phyloP scores from a whole-genome alignment of 2,329 filamentous ascomycete species.

The Emydomyces testavorans region DNA sequence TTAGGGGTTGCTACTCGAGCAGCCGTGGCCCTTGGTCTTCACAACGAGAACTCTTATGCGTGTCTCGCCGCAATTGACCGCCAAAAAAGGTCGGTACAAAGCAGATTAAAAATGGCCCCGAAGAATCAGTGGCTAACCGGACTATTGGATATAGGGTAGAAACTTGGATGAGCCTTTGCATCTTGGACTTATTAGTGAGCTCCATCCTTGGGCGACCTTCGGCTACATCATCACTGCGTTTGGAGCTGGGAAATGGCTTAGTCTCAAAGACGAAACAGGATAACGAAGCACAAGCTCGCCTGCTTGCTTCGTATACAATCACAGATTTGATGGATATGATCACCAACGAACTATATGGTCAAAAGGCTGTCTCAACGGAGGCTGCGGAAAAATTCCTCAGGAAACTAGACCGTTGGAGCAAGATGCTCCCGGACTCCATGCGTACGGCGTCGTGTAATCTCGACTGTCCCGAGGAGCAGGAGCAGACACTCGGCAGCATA shows the following conservation, averaged over 20 bases:
- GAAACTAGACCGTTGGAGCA: constrained; percentile 39
- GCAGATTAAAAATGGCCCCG: too few relatives aligned
- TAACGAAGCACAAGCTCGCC: constrained; percentile 20
- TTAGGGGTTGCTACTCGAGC: constrained; percentile 48
- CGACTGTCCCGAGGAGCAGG: constrained; percentile 17
- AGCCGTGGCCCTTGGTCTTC: constrained; percentile 47
- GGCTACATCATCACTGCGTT: constrained; percentile 23
- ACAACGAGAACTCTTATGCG: constrained; percentile 30
- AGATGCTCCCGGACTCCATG: constrained; percentile 29
- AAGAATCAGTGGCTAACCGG: too few relatives aligned
- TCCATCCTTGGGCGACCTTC: constrained; percentile 41
- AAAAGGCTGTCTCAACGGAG: constrained; percentile 24
- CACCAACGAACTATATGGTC: constrained; percentile 34
- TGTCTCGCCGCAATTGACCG: background rate
- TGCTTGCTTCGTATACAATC: constrained; percentile 36
- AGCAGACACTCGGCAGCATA: constrained; percentile 39
- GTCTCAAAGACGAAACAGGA: constrained; percentile 17
- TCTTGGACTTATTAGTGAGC: constrained; percentile 39
- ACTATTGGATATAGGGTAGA: constrained; percentile 25
- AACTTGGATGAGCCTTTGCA: constrained; percentile 39
- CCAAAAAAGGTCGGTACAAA: constrained; percentile 11
- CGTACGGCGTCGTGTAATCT: constrained; percentile 14
- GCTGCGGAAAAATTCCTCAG: constrained; percentile 34
- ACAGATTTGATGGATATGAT: constrained; percentile 38
- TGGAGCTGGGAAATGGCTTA: constrained; percentile 20